Base-by-base conservation (phyloP, 352 stramenopile species). In the Thalassiosira hispida region DNA sequence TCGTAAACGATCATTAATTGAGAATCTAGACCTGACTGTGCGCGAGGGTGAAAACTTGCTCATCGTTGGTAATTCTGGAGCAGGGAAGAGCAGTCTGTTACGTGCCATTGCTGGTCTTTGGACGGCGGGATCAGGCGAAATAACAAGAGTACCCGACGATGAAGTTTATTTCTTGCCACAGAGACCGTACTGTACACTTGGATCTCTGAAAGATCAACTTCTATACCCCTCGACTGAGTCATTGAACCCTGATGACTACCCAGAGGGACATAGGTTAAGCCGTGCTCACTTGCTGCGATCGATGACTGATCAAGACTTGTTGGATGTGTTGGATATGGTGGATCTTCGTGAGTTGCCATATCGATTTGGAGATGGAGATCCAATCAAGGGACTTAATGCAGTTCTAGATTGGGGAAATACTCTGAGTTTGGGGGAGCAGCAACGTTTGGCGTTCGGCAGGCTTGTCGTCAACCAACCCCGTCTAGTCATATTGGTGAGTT, bases 371-470 rank as follows among this genome's bases (percentile, higher is more conserved):
- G 75, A 87, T 71, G 87, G 90, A 4, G 87, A 94, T 78, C 77
- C 81, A 3, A 75, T 84, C 6, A 73, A 77, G 53, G 89, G 85
- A 33, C 66, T 94, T 2, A 70, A 91, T 25, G 56, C 77, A 5
- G 77, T 92, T 16, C 46, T 89, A 11, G 91, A 96, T 81, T 96
- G 93, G 93, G 83, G 74, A 22, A 93, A 95, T 55, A 92, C 80
- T 46, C 79, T 96, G 1, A 94, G 87, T 1, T 69, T 96, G 22
- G 93, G 93, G 47, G 93, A 96, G 71, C 93, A 96, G 73, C 93
- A 96, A 73, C 64, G 93, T 9, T 64, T 96, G 8, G 89, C 91
- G 7, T 96, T 96, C 81, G 92, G 86, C 0, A 79, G 93, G 20
- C 62, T 96, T 3, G 61, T 96, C 22, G 88, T 95, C 23, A 94